These are phyloP conservation scores for Lodderomyces oxycetoniae DNA, from an alignment of 1,139 yeast genomes.

Conservation along the genomic window DNA sequence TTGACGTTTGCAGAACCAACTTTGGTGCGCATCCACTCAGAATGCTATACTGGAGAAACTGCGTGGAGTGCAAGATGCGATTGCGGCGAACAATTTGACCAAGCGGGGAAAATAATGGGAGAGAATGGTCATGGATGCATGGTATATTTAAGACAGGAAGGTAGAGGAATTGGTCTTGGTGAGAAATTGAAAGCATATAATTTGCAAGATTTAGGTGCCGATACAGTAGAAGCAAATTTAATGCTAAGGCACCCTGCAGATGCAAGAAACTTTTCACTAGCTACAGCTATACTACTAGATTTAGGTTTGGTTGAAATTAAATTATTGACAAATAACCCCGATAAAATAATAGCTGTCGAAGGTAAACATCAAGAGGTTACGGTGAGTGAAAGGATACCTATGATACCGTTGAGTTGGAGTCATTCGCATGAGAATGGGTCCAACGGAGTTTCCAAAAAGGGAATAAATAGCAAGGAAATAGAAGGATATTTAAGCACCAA, in stretches of 20 bases:
- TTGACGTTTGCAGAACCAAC: slow-evolving; percentile 47
- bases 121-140: slow-evolving; percentile 85
- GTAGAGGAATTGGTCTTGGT: slow-evolving; percentile 95
- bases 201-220: slow-evolving; percentile 96
- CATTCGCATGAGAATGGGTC: neutral
- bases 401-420: slow-evolving; percentile 93
- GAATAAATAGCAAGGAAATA: slow-evolving; percentile 79
- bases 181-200: slow-evolving; percentile 97
- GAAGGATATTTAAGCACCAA: slow-evolving; percentile 92
- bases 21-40: slow-evolving; percentile 78
- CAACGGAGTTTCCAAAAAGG: slow-evolving; percentile 22
- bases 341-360: slow-evolving; percentile 90
- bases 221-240: slow-evolving; percentile 94
- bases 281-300: slow-evolving; percentile 87
- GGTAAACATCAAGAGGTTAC: slow-evolving; percentile 66
- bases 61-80: slow-evolving; percentile 99
- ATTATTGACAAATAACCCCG: slow-evolving; percentile 91
- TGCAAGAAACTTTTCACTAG: slow-evolving; percentile 85
- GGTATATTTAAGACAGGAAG: slow-evolving; percentile 95
- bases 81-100: slow-evolving; percentile 98
- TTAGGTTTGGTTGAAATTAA: slow-evolving; percentile 70
- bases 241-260: slow-evolving; percentile 95
- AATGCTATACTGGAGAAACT: slow-evolving; percentile 97
- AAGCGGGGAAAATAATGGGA: slow-evolving; percentile 93
- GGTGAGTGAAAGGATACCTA: slow-evolving; percentile 85